phyloP scores from a whole-genome alignment of 2,329 filamentous ascomycete genomes.

The Microcyclosporella mali region DNA sequence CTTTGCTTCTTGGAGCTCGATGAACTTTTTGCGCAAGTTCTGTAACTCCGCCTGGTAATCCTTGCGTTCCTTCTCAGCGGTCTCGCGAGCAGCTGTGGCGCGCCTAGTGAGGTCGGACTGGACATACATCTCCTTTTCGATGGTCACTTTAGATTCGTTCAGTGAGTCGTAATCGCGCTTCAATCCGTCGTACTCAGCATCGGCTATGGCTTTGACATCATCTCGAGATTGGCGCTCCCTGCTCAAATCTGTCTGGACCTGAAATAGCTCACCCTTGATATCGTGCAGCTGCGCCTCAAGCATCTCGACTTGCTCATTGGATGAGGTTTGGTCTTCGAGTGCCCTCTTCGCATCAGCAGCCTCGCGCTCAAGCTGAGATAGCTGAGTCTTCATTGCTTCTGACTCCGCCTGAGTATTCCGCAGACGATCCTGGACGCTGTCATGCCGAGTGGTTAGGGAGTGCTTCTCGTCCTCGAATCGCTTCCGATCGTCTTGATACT shows the following conservation, averaged over 20 bases:
- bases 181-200: slow-evolving; percentile 77
- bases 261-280: slow-evolving; percentile 77
- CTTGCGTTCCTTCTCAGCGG: slow-evolving; percentile 80
- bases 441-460: slow-evolving; percentile 66
- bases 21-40: slow-evolving; percentile 72
- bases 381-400: slow-evolving; percentile 78
- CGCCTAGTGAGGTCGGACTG: slow-evolving; percentile 87
- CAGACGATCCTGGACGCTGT: slow-evolving; percentile 67
- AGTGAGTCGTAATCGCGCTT: slow-evolving; percentile 79
- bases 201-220: slow-evolving; percentile 82
- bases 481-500: slow-evolving; percentile 72
- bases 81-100: slow-evolving; percentile 71
- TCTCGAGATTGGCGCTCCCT: slow-evolving; percentile 88
- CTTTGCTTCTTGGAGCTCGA: slow-evolving; percentile 78
- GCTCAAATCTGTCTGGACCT: slow-evolving; percentile 80
- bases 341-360: slow-evolving; percentile 80
- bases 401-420: slow-evolving; percentile 83
- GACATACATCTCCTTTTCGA: slow-evolving; percentile 95
- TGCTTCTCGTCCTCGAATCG: slow-evolving; percentile 73
- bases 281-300: slow-evolving; percentile 82
- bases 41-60: slow-evolving; percentile 83
- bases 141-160: slow-evolving; percentile 92
- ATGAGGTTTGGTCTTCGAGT: slow-evolving; percentile 80
- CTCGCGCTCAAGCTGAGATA: slow-evolving; percentile 78
- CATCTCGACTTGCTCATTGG: slow-evolving; percentile 82